Conservation (phyloP, 2,329 filamentous ascomycete species). For the Xylariales sp. region DNA sequence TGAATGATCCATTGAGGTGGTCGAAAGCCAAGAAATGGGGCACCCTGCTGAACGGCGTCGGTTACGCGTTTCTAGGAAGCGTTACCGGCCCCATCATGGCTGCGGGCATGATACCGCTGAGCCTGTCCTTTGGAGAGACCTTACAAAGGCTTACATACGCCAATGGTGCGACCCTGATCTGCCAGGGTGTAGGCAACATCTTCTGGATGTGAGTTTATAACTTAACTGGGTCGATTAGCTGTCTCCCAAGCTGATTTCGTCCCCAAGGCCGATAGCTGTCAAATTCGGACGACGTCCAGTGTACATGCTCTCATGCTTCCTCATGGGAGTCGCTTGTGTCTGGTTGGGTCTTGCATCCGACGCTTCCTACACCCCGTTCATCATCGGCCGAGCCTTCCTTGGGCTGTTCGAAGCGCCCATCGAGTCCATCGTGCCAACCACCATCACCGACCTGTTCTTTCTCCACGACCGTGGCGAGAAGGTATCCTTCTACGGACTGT, state of each 20-base stretch:
- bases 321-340: constrained; percentile 3
- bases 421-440: constrained; percentile 21
- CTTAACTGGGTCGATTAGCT: not conserved
- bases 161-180: not conserved
- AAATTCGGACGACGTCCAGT: constrained; percentile 2
- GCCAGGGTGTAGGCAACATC: constrained; percentile 1
- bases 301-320: not conserved
- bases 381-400: constrained; percentile 1
- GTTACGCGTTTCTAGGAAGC: not conserved
- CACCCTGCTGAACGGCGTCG: not conserved
- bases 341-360: not conserved
- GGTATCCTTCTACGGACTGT: constrained; percentile 26
- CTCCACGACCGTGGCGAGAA: constrained; percentile 26
- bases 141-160: constrained; percentile 1
- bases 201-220: constrained; percentile 1
- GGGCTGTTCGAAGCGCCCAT: constrained; percentile 1
- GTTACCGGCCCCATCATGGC: constrained; percentile 3
- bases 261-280: not conserved
- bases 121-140: not conserved
- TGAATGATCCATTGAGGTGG: constrained; percentile 45
- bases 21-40: constrained; percentile 34
- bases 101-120: constrained; percentile 1
- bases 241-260: not conserved
- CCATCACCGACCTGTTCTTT: constrained; percentile 26
- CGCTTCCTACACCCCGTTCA: constrained; percentile 1